These are phyloP conservation scores for Cymbopogon citratus DNA, from an alignment of 176 grass and related monocot genomes.

Conservation along the genomic window DNA sequence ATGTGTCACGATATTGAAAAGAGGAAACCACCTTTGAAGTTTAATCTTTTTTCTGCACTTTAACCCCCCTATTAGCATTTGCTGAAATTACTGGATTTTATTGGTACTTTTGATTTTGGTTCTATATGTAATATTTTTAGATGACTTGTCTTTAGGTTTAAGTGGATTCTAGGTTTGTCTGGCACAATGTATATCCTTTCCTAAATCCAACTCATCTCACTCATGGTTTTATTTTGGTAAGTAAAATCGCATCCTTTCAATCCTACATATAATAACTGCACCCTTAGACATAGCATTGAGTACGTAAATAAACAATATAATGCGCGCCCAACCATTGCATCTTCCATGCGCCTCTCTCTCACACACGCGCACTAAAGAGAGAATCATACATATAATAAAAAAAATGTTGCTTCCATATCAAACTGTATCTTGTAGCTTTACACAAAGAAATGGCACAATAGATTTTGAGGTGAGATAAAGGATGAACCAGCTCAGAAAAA, in stretches of 20 bases:
- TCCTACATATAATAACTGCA: not conserved
- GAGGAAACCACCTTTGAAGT: not conserved
- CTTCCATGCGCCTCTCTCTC: too few species aligned
- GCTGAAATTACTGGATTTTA: not conserved
- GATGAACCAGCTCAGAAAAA: not conserved
- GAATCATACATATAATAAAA: too few species aligned
- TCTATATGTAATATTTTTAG: not conserved
- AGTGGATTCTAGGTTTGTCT: not conserved
- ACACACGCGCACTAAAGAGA: too few species aligned
- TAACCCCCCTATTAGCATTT: not conserved
- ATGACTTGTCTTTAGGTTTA: not conserved
- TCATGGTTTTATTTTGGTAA: not conserved
- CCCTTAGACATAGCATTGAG: too few species aligned
- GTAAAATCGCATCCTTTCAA: not conserved
- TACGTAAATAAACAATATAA: not conserved
- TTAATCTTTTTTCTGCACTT: not conserved
- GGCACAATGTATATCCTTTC: not conserved
- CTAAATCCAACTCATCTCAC: not conserved
- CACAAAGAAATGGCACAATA: conserved; percentile 3
- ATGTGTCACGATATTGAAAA: not conserved
- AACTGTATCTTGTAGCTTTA: conserved; percentile 25
- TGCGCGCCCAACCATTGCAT: too few species aligned
- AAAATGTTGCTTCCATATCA: conserved; percentile 22
- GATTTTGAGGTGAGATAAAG: conserved; percentile 23
- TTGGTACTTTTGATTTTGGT: not conserved